Percentiles rank a stretch among this genome's conserved stretches.
Conservation (phyloP, 1,284 basidiomycete species). For the Rugosomyces carneus region DNA sequence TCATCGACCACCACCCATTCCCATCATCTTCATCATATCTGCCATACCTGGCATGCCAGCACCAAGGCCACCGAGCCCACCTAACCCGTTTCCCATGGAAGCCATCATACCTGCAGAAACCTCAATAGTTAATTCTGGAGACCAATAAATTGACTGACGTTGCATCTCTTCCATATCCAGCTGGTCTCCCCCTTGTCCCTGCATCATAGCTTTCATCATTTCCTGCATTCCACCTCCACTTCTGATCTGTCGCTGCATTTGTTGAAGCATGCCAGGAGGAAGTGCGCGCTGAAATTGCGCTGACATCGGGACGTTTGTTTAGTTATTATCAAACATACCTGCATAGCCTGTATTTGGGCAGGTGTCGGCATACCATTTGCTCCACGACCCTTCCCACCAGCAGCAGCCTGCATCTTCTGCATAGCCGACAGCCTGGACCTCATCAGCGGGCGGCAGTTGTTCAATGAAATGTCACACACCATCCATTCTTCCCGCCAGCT, state of each 20-base stretch:
- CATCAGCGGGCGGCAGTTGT: slow-evolving; percentile 4
- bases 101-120: slow-evolving; percentile 70
- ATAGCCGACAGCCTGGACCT: slow-evolving; percentile 68
- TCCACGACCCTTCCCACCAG: slow-evolving; percentile 80
- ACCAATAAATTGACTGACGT: slow-evolving; percentile 37
- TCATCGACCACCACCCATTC: slow-evolving; percentile 49
- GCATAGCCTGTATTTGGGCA: slow-evolving; percentile 90
- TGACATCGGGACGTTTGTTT: slow-evolving; percentile 3
- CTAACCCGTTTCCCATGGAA: slow-evolving; percentile 66
- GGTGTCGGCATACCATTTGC: slow-evolving; percentile 83
- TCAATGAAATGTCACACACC: slow-evolving; percentile 37
- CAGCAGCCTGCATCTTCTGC: slow-evolving; percentile 86
- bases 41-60: slow-evolving; percentile 59
- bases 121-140: neutral
- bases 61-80: slow-evolving; percentile 45
- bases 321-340: slow-evolving; percentile 40
- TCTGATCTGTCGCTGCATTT: slow-evolving; percentile 78
- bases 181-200: slow-evolving; percentile 78
- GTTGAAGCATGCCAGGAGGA: slow-evolving; percentile 85
- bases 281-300: slow-evolving; percentile 58
- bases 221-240: slow-evolving; percentile 87
- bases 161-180: slow-evolving; percentile 86
- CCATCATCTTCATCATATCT: slow-evolving; percentile 85
- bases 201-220: slow-evolving; percentile 96
- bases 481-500: slow-evolving; percentile 94